Evolutionary conservation across 352 stramenopile genomes (phyloP).

Genomic region (Pilasporangium apinafurcum): DNA sequence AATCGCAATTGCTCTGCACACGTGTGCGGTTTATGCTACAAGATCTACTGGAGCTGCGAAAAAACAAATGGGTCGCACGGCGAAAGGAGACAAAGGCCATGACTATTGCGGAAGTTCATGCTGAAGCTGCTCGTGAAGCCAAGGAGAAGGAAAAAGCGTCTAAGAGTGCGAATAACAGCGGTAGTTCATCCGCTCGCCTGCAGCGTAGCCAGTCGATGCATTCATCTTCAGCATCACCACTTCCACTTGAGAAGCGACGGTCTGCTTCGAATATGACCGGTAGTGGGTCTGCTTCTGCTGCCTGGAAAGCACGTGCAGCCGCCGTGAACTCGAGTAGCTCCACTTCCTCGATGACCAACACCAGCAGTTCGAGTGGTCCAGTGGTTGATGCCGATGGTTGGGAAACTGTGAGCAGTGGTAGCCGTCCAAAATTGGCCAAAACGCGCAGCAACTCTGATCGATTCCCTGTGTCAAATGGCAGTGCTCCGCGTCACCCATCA

Average conservation of each 20-base stretch:
- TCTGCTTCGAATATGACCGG: slow-evolving; percentile 9
- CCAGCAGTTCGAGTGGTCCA: slow-evolving; percentile 6
- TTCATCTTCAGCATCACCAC: slow-evolving; percentile 11
- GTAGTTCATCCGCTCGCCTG: slow-evolving; percentile 29
- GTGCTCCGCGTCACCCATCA: slow-evolving; percentile 27
- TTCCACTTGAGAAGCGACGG: slow-evolving; percentile 27
- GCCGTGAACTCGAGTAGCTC: background rate
- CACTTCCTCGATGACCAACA: slow-evolving; percentile 4
- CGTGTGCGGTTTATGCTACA: slow-evolving; percentile 83
- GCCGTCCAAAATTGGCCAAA: slow-evolving; percentile 54
- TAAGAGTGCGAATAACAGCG: slow-evolving; percentile 12
- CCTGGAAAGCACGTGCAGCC: slow-evolving; percentile 52
- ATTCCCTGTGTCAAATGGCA: slow-evolving; percentile 11
- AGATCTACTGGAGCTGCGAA: slow-evolving; percentile 69
- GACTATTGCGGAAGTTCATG: slow-evolving; percentile 79
- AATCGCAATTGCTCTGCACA: slow-evolving; percentile 63
- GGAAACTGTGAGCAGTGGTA: slow-evolving; percentile 54
- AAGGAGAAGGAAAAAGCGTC: slow-evolving; percentile 60
- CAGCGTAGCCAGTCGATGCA: slow-evolving; percentile 65
- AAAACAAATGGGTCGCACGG: slow-evolving; percentile 67
- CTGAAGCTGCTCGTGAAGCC: slow-evolving; percentile 59
- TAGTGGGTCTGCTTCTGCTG: slow-evolving; percentile 36
- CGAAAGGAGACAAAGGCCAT: slow-evolving; percentile 82
- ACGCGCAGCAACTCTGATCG: slow-evolving; percentile 56
- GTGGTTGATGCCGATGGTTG: slow-evolving; percentile 57